phyloP scores from a whole-genome alignment of 2,329 filamentous ascomycete genomes.

The Beauveria scarabaeidicola region DNA sequence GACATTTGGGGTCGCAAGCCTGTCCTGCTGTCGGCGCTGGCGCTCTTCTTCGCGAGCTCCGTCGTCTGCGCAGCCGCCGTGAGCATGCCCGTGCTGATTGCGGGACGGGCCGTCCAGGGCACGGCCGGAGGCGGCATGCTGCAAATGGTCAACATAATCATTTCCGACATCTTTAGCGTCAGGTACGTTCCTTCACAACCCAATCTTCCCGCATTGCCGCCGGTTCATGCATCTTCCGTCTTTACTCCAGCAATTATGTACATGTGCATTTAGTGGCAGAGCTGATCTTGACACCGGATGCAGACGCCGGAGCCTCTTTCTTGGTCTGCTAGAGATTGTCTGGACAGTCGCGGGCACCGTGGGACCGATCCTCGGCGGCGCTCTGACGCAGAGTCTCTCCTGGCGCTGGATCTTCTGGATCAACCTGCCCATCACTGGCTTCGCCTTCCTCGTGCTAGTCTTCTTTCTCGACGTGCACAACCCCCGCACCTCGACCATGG shows the following conservation, averaged over 20 bases:
- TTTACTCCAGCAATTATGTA: too few relatives aligned
- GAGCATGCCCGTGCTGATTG: conserved; percentile 40
- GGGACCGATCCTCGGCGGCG: conserved; percentile 58
- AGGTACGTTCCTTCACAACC: conserved; percentile 21
- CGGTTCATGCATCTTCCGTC: too few relatives aligned
- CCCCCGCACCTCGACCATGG: conserved; percentile 51
- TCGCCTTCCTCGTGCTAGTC: conserved; percentile 48
- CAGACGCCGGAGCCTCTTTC: conserved; percentile 37
- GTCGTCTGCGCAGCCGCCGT: conserved; percentile 35
- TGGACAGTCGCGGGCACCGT: conserved; percentile 58
- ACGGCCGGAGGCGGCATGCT: conserved; percentile 40
- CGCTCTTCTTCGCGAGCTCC: conserved; percentile 41
- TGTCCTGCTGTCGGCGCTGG: conserved; percentile 36
- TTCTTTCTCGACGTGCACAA: conserved; percentile 60
- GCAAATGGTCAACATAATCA: conserved; percentile 40
- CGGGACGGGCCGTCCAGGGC: conserved; percentile 37
- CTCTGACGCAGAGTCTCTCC: conserved; percentile 50
- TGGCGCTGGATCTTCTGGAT: conserved; percentile 45
- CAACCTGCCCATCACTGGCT: conserved; percentile 44
- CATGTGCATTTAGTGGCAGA: neutral
- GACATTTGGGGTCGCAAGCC: conserved; percentile 49
- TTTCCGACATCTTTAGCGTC: conserved; percentile 39
- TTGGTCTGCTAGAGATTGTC: conserved; percentile 56
- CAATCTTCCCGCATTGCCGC: too few relatives aligned
- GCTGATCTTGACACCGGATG: conserved; percentile 21